Base-by-base conservation (phyloP, 2,329 filamentous ascomycete genomes). In the Helotiales sp. region DNA sequence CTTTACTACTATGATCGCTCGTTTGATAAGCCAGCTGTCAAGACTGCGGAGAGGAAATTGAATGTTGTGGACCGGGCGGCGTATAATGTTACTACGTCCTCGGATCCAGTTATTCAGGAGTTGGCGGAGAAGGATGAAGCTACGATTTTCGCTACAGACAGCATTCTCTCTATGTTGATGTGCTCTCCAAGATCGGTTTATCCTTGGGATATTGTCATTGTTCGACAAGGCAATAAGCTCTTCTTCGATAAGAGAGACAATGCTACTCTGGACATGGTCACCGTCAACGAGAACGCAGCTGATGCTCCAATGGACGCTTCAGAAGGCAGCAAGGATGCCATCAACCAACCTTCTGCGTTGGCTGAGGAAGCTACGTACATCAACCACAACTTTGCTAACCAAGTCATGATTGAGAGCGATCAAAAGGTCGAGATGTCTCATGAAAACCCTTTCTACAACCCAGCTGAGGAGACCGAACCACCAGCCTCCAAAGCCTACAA, bases 341-440 rank as follows among this genome's bases (percentile, higher is more conserved):
- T 99, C 77, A 99, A 99, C 84, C 92, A 92, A 71, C 95, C 95
- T n/a, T 79, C 81, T 55, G 91, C 93, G 54, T 86, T 99, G 57
- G 93, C 96, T 71, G 89, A 97, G 75, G 95, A 99, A 79, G 95
- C 95, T 55, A 99, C 95, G 52, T 96, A 97, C 81, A 99, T 99
- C 84, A 99, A 99, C 85, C 95, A 98, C 84, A 96, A 98, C 81
- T 99, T 99, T 76, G 90, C 91, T 67, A 91, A 96, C 76, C 95
- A 99, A 81, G 91, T 96, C 52, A 93, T 99, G 66, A 76, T 85
- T 68, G 95, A 99, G 80, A 89, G 82, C 67, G 85, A 91, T 63
- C 79, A 85, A 73, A 96, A 95, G 81, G 81, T 92, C 64, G 84
- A 90, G 67, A 95, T 98, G 87, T 72, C 85, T 59, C 82, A 96